Evolutionary conservation across 257 asterid genomes (phyloP).

Genomic region (Nicotiana noctiflora): DNA sequence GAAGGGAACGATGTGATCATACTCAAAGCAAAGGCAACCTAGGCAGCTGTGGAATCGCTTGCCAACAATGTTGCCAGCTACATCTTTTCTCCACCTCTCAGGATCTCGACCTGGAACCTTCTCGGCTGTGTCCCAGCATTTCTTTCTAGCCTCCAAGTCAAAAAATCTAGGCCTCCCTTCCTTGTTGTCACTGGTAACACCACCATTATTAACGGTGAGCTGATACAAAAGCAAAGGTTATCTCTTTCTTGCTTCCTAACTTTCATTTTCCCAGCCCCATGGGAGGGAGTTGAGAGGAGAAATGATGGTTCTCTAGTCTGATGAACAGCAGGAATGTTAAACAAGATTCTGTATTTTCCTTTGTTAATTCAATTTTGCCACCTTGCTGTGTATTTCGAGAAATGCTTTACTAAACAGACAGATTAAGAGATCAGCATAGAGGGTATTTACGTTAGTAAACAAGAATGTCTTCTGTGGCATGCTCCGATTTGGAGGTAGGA

Average conservation of each 20-base stretch:
- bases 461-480: constrained; percentile 1
- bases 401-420: not conserved
- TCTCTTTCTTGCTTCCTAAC: constrained; percentile 6
- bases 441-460: not conserved
- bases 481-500: not conserved
- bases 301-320: not conserved
- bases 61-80: constrained; percentile 71
- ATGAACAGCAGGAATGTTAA: not conserved
- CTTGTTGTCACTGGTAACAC: constrained; percentile 19
- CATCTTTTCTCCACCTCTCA: constrained; percentile 78
- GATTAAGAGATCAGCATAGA: not conserved
- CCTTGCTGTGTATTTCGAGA: not conserved
- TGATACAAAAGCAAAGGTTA: constrained; percentile 18
- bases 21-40: constrained; percentile 78
- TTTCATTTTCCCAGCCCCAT: not conserved
- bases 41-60: constrained; percentile 58
- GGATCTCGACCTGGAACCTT: constrained; percentile 65
- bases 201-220: constrained; percentile 25
- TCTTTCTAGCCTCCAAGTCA: constrained; percentile 40
- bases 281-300: constrained; percentile 4
- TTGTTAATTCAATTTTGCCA: not conserved
- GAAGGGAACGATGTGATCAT: constrained; percentile 68
- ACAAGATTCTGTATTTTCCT: not conserved
- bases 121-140: constrained; percentile 73
- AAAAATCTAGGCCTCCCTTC: constrained; percentile 55